Base-by-base conservation (phyloP, 805 yeast species). In the Zygoascus ofunaensis region DNA sequence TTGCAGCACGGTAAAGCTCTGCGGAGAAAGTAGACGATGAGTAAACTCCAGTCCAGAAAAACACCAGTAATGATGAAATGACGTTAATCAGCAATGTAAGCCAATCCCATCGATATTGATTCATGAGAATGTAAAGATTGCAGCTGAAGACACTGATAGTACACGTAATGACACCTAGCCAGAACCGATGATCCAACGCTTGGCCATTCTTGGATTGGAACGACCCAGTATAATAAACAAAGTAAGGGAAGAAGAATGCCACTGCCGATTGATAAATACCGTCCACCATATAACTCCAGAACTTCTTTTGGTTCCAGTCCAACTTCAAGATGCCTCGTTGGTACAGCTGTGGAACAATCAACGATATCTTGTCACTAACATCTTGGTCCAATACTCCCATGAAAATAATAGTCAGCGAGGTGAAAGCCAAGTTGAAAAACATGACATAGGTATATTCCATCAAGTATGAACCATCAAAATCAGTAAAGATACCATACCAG, bases 21-120 rank as follows among this genome's bases (percentile, higher is more conserved):
- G 68, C 70, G 5, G 84, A 71, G 45, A 66, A 61, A 2, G 63
- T 49, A 22, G 72, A 60, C 3, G 77, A 62, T 24, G 87, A 74
- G 81, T 89, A 84, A 19, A 79, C 74, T n/a, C 90, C 89, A 3
- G 85, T 76, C 94, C 94, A 84, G 57, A 78, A 74, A 53, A 72
- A 81, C 15, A 82, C 69, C 36, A 82, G 52, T 49, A 80, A 58
- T 43, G 71, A 69, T 12, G 87, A 79, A 38, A 85, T 56, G 1
- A 71, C 63, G 45, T 68, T 64, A 48, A 81, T 71, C 20, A 77
- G 56, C 22, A 72, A 42, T 17, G 83, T 69, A 20, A 84, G 57
- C 80, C 82, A 78, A 62, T 84, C 94, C 94, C 94, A 85, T 51
- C 87, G 65, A 49, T 70, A 71, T 63, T 82, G 89, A 55, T 78